Evolutionary conservation across 768 basidiomycete species (phyloP), one percentile per base, ranked within the genome.

Genomic region (Mycena polygramma): DNA sequence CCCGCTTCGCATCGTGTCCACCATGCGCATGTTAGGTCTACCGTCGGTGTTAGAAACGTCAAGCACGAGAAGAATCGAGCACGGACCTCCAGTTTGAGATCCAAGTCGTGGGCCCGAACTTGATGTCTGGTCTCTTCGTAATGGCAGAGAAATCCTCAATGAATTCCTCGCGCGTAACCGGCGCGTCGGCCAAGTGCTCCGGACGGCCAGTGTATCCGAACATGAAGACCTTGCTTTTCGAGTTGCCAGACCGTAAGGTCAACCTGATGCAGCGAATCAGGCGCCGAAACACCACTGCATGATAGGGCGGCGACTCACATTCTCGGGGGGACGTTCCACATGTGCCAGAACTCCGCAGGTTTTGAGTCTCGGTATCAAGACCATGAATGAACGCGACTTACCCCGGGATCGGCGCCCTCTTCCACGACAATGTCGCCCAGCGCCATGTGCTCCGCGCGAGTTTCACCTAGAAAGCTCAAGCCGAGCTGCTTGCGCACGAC

Each of bases 21-120:
- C 84, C 85, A 87, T 85, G 19, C 88, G 80, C 30, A 88, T 81
- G 74, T 87, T 87, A 1, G 86, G 82, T 36, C 87, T 35, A 63
- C 57, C n/a, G 68, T 10, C 19, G 9, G 8, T 1, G 9, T 14
- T n/a, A 36, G 51, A 24, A 13, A 39, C 13, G n/a, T n/a, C n/a
- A 39, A 7, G 7, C 7, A 39, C n/a, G n/a, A n/a, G n/a, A n/a
- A n/a, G n/a, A n/a, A n/a, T n/a, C n/a, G n/a, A n/a, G n/a, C 11
- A 24, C 75, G 30, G 9, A 81, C 81, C 77, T 68, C 58, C 76
- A 83, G 20, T 77, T 70, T 20, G 76, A 76, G 53, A 72, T 17
- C 72, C 73, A 75, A 7, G 77, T 55, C 5, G 80, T 51, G 24
- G 79, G 72, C 14, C 73, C 79, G 48, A 85, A 75, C 41, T 77